Base-by-base conservation (phyloP, 2,329 filamentous ascomycete species). In the Apiospora arundinis region DNA sequence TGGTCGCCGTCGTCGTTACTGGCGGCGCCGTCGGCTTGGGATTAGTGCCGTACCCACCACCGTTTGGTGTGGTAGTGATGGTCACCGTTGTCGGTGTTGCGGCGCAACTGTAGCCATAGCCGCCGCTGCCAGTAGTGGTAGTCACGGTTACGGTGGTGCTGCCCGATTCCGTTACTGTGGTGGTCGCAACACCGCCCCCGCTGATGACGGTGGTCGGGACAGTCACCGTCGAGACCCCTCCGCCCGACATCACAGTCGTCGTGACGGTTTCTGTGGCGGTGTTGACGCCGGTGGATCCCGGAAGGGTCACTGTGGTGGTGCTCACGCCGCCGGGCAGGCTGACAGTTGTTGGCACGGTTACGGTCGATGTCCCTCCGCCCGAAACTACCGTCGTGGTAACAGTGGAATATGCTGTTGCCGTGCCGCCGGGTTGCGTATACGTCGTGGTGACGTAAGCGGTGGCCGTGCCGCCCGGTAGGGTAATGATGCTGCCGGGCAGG, bases 71-170 rank as follows among this genome's bases (percentile, higher is more conserved):
- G 1, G 67, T 48, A 18, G 67, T 32, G 7, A 45, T 18, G n/a
- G 63, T 42, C 25, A 68, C 14, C 0, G 67, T 28, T 16, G 67
- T 37, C 16, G 46, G 44, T 1, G 67, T 32, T 8, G 28, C 37
- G 32, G 9, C 11, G 66, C 23, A 23, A 5, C 66, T 28, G 46
- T 32, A 37, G 45, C 44, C 23, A 16, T 25, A n/a, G 8, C 67
- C 67, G 21, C 42, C 67, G 21, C 46, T 46, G 45, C 45, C 25
- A 21, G 25, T 25, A 4, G 65, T 56, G 2, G 45, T 42, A 18
- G 67, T 68, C 25, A 69, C 37, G 32, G 67, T 68, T 23, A 68
- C 66, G 25, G 44, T 48, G 23, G 32, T n/a, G n/a, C 66, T 7
- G 23, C 66, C 66, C n/a, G 42, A 21, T n/a, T 14, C 42, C 2